These are phyloP conservation scores for Cardamine resedifolia DNA, from an alignment of 345 rosid genomes.

Conservation along the genomic window DNA sequence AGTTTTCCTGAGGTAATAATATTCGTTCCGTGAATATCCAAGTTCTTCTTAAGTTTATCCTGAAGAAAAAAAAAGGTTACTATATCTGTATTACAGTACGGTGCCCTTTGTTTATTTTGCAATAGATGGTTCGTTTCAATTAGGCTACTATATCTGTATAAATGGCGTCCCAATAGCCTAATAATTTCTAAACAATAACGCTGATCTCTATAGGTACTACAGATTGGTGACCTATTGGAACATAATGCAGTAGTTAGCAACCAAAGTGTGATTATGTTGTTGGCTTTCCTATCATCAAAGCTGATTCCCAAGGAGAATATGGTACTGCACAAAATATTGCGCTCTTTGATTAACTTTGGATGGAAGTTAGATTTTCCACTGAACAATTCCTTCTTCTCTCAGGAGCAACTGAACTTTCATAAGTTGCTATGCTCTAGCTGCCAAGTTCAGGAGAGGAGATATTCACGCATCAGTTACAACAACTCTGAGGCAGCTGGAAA, in stretches of 20 bases:
- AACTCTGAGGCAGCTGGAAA: slow-evolving; percentile 32
- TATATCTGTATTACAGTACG: slow-evolving; percentile 9
- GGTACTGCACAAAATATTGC: slow-evolving; percentile 45
- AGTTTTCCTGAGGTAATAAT: slow-evolving; percentile 84
- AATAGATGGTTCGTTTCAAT: background rate
- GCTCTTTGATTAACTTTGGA: slow-evolving; percentile 3
- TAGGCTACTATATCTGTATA: slow-evolving; percentile 3
- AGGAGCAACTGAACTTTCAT: slow-evolving; percentile 88
- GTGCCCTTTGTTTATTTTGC: background rate
- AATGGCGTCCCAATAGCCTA: background rate
- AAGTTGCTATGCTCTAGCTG: slow-evolving; percentile 75
- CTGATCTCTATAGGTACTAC: slow-evolving; percentile 60
- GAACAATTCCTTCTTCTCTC: slow-evolving; percentile 23
- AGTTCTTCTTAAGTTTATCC: background rate
- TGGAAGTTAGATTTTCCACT: slow-evolving; percentile 7
- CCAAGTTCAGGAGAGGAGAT: slow-evolving; percentile 59
- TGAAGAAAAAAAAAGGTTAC: background rate
- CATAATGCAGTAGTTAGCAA: slow-evolving; percentile 68
- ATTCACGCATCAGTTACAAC: slow-evolving; percentile 36
- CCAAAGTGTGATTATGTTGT: slow-evolving; percentile 65
- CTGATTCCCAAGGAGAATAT: slow-evolving; percentile 60
- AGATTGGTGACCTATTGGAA: slow-evolving; percentile 86
- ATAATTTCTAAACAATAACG: slow-evolving; percentile 4
- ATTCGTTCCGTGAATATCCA: slow-evolving; percentile 5
- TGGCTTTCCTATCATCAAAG: slow-evolving; percentile 79